Evolutionary conservation across 148 eudicot species (phyloP), one percentile per base, ranked within the genome.

Genomic region (Chenopodium album): DNA sequence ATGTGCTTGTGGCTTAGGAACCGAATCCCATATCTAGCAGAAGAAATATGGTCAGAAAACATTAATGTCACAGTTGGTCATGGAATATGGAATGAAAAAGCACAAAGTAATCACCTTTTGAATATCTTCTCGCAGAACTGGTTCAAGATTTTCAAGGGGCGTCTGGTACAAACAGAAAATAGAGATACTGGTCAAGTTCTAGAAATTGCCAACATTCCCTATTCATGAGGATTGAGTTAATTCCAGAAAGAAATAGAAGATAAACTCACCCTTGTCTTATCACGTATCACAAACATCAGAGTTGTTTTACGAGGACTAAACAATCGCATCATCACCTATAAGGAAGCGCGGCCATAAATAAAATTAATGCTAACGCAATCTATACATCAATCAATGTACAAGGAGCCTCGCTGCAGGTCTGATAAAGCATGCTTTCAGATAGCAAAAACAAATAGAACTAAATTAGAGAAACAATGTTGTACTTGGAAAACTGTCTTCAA

Each of bases 231-330:
- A 19, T 50, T 34, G 1, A 56, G 13, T 31, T 28, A 34, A 70
- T 23, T 60, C 69, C 66, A 56, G 17, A 56, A 17, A 56, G 17
- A 78, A 29, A 81, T 46, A 65, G 12, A 50, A 50, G 54, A 81
- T 26, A 44, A 47, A 86, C 89, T 80, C 89, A 94, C 99, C 93
- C 95, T 91, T 72, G 98, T 94, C 86, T 96, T 96, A 84, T 96
- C 99, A 88, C 99, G 99, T 77, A 96, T 96, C 62, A 96, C 98
- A 90, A 96, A 96, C 95, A 96, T 88, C 81, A 96, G 86, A 84
- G 99, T 96, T 74, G 99, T 96, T 89, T 94, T 96, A 46, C 99
- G 98, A 34, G 99, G 99, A 84, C 99, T 96, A 81, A 96, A 96
- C 85, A 96, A 89, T 77, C 99, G 90, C 99, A 94, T 92, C 99